Conservation (phyloP, 2,329 filamentous ascomycete species). For the Colletotrichum magnum region DNA sequence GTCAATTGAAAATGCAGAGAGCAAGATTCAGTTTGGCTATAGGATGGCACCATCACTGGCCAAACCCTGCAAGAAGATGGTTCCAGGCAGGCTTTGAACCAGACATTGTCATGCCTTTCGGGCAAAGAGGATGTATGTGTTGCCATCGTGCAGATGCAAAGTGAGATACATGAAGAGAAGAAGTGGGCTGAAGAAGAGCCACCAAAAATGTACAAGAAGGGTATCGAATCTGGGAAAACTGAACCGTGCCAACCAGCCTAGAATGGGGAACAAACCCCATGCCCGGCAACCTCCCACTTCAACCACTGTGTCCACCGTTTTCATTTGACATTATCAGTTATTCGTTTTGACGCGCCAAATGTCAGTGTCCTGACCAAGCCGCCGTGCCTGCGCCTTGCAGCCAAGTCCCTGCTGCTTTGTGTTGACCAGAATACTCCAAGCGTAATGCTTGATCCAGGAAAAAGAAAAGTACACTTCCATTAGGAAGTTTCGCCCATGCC, state of each 20-base stretch:
- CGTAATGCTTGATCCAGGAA: conserved; percentile 7
- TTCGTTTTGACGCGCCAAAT: conserved; percentile 28
- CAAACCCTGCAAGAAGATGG: too few species aligned
- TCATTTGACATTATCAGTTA: conserved; percentile 40
- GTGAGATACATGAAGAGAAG: conserved; percentile 31
- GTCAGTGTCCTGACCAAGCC: conserved; percentile 12
- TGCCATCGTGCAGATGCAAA: conserved; percentile 13
- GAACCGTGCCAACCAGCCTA: conserved; percentile 39
- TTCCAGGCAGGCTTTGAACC: not conserved
- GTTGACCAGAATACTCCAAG: conserved; percentile 16
- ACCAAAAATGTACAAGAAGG: conserved; percentile 42
- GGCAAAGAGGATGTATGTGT: conserved; percentile 9
- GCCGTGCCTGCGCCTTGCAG: conserved; percentile 15
- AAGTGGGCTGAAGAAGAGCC: conserved; percentile 1
- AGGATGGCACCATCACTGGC: too few species aligned
- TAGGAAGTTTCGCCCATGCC: conserved; percentile 66
- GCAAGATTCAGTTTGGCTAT: too few species aligned
- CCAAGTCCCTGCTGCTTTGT: conserved; percentile 7
- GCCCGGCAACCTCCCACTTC: conserved; percentile 6
- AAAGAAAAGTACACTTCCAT: conserved; percentile 28
- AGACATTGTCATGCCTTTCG: not conserved
- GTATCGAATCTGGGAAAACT: conserved; percentile 46
- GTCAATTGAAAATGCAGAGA: too few species aligned
- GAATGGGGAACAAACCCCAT: not conserved
- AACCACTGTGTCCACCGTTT: conserved; percentile 15